phyloP scores from a whole-genome alignment of 495 filamentous ascomycete genomes.

The Aspergillus leporis region DNA sequence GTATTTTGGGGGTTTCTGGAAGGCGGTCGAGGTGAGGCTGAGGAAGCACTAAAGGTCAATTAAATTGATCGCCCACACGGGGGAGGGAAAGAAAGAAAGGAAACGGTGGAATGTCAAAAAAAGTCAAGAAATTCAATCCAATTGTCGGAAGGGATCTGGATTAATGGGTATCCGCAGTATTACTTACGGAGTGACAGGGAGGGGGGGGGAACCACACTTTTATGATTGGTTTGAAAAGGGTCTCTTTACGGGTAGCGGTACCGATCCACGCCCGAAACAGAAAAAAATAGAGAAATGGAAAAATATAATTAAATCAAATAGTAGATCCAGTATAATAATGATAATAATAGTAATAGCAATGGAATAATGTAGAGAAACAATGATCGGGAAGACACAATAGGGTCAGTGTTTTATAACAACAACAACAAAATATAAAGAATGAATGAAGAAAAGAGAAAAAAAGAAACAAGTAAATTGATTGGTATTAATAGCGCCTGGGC shows the following conservation, averaged over 20 bases:
- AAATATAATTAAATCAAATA: neutral
- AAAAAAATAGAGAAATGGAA: neutral
- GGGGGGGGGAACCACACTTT: neutral
- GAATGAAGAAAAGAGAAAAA: neutral
- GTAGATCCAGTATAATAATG: neutral
- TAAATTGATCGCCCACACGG: neutral
- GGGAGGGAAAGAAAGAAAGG: neutral
- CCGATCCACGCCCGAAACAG: neutral
- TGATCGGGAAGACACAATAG: neutral
- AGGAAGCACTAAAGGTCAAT: conserved; percentile 3
- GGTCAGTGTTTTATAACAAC: neutral
- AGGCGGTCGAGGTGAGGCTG: conserved; percentile 29
- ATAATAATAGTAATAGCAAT: neutral
- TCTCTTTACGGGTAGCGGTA: neutral
- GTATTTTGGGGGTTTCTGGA: too few relatives aligned
- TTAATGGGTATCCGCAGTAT: neutral
- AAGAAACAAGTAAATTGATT: neutral
- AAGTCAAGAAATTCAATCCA: neutral
- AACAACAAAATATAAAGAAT: neutral
- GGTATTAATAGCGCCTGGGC: neutral
- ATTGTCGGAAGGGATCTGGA: neutral
- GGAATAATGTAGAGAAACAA: too few relatives aligned
- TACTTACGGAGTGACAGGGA: neutral
- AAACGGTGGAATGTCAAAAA: neutral
- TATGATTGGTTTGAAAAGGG: neutral